Conservation (phyloP, 257 asterid species). For the Forsythia viridissima region DNA sequence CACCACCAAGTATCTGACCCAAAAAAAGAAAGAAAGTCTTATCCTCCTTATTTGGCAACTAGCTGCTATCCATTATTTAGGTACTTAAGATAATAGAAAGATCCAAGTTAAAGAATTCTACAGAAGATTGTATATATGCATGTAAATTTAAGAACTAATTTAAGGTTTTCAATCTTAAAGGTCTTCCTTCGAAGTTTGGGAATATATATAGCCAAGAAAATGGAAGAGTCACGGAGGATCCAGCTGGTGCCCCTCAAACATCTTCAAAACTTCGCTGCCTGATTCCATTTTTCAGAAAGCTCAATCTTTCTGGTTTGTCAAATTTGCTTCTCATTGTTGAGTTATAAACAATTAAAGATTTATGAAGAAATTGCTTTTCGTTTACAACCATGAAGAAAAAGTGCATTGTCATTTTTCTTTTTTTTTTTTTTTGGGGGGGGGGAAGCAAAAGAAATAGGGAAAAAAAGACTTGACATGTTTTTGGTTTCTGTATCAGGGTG, state of each 20-base stretch:
- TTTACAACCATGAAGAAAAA: neutral
- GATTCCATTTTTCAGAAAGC: slow-evolving; percentile 5
- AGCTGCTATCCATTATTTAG: neutral
- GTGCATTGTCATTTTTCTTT: neutral
- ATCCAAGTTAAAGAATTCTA: neutral
- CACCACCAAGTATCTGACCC: neutral
- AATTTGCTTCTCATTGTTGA: neutral
- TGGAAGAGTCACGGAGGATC: slow-evolving; percentile 14
- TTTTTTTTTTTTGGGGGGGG: too few relatives aligned
- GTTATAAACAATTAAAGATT: neutral
- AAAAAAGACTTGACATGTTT: neutral
- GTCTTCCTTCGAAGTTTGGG: slow-evolving; percentile 29
- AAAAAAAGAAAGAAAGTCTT: neutral
- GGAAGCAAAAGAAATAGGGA: neutral
- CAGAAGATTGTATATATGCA: neutral
- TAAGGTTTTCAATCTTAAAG: slow-evolving; percentile 23
- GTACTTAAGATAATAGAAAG: neutral
- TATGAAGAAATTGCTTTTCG: neutral
- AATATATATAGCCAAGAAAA: slow-evolving; percentile 13
- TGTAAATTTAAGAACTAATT: slow-evolving; percentile 5
- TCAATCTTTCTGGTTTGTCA: slow-evolving; percentile 22
- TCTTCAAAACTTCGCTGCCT: slow-evolving; percentile 5
- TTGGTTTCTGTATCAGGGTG: slow-evolving; percentile 22
- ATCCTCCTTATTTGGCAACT: neutral
- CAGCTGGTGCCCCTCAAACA: slow-evolving; percentile 16